A percentile compares a stretch with the other conserved stretches of the same genome.
Evolutionary conservation across 2,329 filamentous ascomycete species (phyloP).

Genomic region (Scedosporium dehoogii): DNA sequence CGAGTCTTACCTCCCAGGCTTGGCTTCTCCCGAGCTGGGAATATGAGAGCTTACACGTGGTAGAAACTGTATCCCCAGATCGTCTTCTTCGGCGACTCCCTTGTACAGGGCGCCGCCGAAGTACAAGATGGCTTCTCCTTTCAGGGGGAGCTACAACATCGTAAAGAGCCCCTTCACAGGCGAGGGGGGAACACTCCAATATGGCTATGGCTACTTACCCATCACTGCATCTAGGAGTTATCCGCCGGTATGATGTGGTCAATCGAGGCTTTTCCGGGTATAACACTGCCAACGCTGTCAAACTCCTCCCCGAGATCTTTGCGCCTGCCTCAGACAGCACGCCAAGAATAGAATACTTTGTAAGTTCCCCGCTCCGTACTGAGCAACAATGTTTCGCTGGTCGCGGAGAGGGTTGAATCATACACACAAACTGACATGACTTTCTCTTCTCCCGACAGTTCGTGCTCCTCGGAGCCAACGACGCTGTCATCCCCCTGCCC

Average conservation of each 20-base stretch:
- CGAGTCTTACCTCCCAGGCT: too few species aligned
- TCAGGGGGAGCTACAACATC: slow-evolving; percentile 57
- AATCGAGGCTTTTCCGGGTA: slow-evolving; percentile 85
- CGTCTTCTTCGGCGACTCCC: slow-evolving; percentile 82
- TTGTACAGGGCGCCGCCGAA: slow-evolving; percentile 60
- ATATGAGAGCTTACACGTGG: background rate
- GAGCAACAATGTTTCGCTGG: background rate
- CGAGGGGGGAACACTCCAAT: too few species aligned
- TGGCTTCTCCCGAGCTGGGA: too few species aligned
- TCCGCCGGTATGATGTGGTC: slow-evolving; percentile 71
- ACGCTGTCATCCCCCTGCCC: slow-evolving; percentile 59
- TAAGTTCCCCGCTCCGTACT: slow-evolving; percentile 23
- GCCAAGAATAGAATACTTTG: slow-evolving; percentile 57
- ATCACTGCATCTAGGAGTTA: slow-evolving; percentile 45
- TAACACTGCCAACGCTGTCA: slow-evolving; percentile 65
- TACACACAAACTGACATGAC: background rate
- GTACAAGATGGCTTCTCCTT: slow-evolving; percentile 63
- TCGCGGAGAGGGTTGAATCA: background rate
- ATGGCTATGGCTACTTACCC: too few species aligned
- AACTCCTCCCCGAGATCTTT: slow-evolving; percentile 60
- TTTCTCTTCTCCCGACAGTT: slow-evolving; percentile 34
- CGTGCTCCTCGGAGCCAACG: slow-evolving; percentile 83
- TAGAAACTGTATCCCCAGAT: slow-evolving; percentile 58
- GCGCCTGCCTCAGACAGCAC: slow-evolving; percentile 49
- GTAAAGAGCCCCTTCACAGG: slow-evolving; percentile 30